A percentile compares a stretch with the other conserved stretches of the same genome.
Evolutionary conservation across 2,329 filamentous ascomycete genomes (phyloP).

Genomic region (Talaromyces verruculosus): DNA sequence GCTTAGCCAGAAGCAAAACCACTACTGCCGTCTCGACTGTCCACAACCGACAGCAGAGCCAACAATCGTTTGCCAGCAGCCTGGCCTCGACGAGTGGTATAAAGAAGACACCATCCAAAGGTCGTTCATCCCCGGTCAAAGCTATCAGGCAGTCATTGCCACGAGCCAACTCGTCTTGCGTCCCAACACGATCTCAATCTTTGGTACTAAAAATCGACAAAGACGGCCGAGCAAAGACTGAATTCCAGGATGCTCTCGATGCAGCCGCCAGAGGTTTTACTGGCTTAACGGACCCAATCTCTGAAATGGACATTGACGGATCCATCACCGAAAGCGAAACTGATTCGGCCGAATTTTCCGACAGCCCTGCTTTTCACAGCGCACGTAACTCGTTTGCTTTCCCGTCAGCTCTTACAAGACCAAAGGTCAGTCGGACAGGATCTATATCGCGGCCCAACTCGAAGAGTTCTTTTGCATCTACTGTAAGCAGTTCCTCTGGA

Average conservation of each 20-base stretch:
- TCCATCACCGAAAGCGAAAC: conserved; percentile 45
- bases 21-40: conserved; percentile 37
- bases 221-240: conserved; percentile 50
- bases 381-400: conserved; percentile 43
- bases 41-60: conserved; percentile 32
- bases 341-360: conserved; percentile 43
- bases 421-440: conserved; percentile 35
- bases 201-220: conserved; percentile 50
- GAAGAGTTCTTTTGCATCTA: conserved; percentile 47
- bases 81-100: conserved; percentile 39
- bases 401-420: conserved; percentile 29
- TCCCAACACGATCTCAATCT: conserved; percentile 42
- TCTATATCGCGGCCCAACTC: conserved; percentile 43
- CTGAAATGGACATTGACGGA: conserved; percentile 44
- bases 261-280: conserved; percentile 31
- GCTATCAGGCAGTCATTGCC: conserved; percentile 34
- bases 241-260: conserved; percentile 38
- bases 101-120: conserved; percentile 45
- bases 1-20: conserved; percentile 43
- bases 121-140: conserved; percentile 45
- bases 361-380: conserved; percentile 39
- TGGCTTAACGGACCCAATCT: conserved; percentile 37
- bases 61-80: conserved; percentile 30
- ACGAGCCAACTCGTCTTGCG: conserved; percentile 34
- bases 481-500: conserved; percentile 42